phyloP scores from a whole-genome alignment of 345 rosid genomes.

The Camelina hispida region DNA sequence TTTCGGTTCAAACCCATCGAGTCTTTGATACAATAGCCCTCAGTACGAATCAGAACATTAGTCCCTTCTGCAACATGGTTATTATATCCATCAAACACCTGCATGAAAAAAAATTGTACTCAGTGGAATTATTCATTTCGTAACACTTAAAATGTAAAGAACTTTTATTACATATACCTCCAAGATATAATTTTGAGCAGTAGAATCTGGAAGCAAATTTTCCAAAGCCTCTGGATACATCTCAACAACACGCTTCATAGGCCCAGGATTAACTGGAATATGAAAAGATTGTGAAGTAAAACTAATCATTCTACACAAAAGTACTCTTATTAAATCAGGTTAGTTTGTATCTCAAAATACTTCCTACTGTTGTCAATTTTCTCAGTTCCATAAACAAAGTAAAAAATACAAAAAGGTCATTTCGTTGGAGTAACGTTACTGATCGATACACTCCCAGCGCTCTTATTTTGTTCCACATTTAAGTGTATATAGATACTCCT shows the following conservation, averaged over 20 bases:
- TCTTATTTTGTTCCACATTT: neutral
- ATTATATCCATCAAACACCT: slow-evolving; percentile 63
- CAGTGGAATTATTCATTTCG: neutral
- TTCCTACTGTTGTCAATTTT: neutral
- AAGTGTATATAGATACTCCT: neutral
- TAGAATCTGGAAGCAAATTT: slow-evolving; percentile 52
- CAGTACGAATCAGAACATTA: slow-evolving; percentile 47
- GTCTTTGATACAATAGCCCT: slow-evolving; percentile 57
- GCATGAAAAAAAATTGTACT: neutral
- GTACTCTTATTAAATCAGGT: neutral
- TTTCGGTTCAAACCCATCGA: slow-evolving; percentile 42
- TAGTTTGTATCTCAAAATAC: neutral
- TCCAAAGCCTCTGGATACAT: slow-evolving; percentile 33
- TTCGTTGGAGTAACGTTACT: neutral
- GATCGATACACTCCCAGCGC: neutral
- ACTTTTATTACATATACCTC: slow-evolving; percentile 50
- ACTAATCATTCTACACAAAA: slow-evolving; percentile 7
- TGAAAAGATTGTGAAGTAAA: neutral
- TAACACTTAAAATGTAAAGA: neutral
- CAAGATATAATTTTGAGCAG: slow-evolving; percentile 47
- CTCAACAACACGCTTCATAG: slow-evolving; percentile 37
- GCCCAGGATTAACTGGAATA: slow-evolving; percentile 61
- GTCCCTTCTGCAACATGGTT: slow-evolving; percentile 59
- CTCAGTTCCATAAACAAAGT: neutral
- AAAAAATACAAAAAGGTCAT: neutral